phyloP scores from a whole-genome alignment of 2,329 filamentous ascomycete species.

The Arachnopeziza araneosa region DNA sequence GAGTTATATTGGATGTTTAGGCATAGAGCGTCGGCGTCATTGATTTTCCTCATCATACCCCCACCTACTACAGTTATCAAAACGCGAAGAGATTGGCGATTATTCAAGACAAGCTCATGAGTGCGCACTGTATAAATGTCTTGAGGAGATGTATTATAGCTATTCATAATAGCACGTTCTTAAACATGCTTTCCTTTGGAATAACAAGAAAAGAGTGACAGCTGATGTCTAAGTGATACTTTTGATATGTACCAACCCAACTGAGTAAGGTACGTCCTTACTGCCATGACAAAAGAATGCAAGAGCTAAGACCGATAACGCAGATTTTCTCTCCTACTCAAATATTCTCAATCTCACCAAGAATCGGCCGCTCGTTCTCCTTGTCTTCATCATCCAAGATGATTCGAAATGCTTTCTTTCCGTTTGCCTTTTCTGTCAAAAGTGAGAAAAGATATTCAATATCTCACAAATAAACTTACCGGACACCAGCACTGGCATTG shows the following conservation, averaged over 20 bases:
- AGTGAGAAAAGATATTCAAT: background rate
- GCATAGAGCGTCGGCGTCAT: constrained; percentile 26
- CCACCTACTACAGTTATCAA: constrained; percentile 13
- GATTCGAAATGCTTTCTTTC: background rate
- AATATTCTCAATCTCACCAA: background rate
- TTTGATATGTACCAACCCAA: background rate
- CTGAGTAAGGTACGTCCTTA: background rate
- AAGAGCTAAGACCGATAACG: background rate
- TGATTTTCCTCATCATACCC: constrained; percentile 22
- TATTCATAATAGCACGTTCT: background rate
- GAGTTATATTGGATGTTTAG: constrained; percentile 5
- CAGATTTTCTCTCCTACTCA: background rate
- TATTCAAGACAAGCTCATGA: background rate
- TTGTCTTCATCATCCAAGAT: background rate
- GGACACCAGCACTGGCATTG: background rate
- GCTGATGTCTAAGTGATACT: background rate
- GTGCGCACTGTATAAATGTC: background rate
- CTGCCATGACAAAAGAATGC: background rate
- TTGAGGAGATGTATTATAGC: background rate
- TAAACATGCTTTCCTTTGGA: background rate
- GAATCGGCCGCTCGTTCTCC: background rate
- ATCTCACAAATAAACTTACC: background rate
- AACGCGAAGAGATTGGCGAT: background rate
- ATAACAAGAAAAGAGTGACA: background rate
- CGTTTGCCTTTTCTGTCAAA: background rate